Evolutionary conservation across 208 protist genomes (phyloP).

Genomic region (Crithidia thermophila): DNA sequence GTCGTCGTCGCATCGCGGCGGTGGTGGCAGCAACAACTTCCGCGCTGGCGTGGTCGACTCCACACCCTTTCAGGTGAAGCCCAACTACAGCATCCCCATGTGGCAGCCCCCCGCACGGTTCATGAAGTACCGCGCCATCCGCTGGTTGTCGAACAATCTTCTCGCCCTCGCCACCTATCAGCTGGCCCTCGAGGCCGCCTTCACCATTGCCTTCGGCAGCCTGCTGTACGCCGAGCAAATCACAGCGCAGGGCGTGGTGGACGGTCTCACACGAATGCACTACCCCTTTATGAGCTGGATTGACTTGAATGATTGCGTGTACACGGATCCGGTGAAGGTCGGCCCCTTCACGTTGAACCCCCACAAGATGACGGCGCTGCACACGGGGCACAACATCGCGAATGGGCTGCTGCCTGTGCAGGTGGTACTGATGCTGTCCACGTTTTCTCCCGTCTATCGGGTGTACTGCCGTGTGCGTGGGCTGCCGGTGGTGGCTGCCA

Average conservation of each 20-base stretch:
- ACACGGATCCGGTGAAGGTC: slow-evolving; percentile 43
- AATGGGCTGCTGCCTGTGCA: slow-evolving; percentile 68
- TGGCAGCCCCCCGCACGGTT: slow-evolving; percentile 45
- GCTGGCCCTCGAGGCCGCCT: slow-evolving; percentile 56
- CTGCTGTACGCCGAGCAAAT: slow-evolving; percentile 34
- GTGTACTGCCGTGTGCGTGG: slow-evolving; percentile 15
- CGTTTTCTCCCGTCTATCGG: slow-evolving; percentile 40
- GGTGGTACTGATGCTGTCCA: slow-evolving; percentile 47
- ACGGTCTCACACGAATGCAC: slow-evolving; percentile 30
- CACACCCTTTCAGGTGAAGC: slow-evolving; percentile 31
- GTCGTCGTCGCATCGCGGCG: slow-evolving; percentile 1
- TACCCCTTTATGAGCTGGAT: slow-evolving; percentile 66
- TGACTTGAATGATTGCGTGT: slow-evolving; percentile 44
- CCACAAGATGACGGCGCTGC: slow-evolving; percentile 59
- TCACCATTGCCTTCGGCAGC: slow-evolving; percentile 45
- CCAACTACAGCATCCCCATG: slow-evolving; percentile 20
- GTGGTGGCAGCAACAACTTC: slow-evolving; percentile 11
- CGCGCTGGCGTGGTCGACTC: slow-evolving; percentile 17
- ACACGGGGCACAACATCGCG: slow-evolving; percentile 71
- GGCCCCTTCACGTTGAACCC: slow-evolving; percentile 50
- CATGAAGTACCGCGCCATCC: slow-evolving; percentile 45
- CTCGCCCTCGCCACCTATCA: slow-evolving; percentile 68
- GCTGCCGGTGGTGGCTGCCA: not conserved
- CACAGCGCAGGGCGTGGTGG: slow-evolving; percentile 39
- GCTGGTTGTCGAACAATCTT: slow-evolving; percentile 62